Evolutionary conservation across 2,329 filamentous ascomycete genomes (phyloP).

Genomic region (Hysterium pulicare): DNA sequence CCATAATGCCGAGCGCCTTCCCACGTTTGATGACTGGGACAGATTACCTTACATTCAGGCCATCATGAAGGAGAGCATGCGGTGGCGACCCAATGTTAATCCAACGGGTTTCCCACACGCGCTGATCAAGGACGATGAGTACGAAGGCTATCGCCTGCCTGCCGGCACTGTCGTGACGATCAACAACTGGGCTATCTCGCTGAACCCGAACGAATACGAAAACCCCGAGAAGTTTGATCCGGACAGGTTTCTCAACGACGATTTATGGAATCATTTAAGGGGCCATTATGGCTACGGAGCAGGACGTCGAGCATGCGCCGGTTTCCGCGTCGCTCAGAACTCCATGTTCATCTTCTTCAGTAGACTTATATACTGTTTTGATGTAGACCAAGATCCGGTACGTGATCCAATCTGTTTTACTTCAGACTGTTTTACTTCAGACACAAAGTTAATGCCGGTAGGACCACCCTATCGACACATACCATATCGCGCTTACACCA

Average conservation of each 20-base stretch:
- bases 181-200: constrained; percentile 17
- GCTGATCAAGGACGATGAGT: constrained; percentile 17
- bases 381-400: too few species aligned
- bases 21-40: constrained; percentile 10
- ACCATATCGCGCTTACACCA: too few species aligned
- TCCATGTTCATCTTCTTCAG: too few species aligned
- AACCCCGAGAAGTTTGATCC: constrained; percentile 17
- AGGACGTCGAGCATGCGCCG: too few species aligned
- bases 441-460: too few species aligned
- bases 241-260: constrained; percentile 19
- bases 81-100: constrained; percentile 16
- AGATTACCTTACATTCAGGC: constrained; percentile 12
- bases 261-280: too few species aligned
- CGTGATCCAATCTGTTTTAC: too few species aligned
- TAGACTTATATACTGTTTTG: too few species aligned
- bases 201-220: constrained; percentile 12
- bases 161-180: constrained; percentile 19
- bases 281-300: too few species aligned
- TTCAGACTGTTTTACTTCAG: too few species aligned
- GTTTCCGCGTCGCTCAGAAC: too few species aligned
- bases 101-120: constrained; percentile 17
- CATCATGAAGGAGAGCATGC: constrained; percentile 16
- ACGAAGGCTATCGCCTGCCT: constrained; percentile 19
- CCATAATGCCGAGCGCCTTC: constrained; percentile 10
- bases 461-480: too few species aligned